Evolutionary conservation across 2,329 filamentous ascomycete species (phyloP).

Genomic region (Claviceps sp.): DNA sequence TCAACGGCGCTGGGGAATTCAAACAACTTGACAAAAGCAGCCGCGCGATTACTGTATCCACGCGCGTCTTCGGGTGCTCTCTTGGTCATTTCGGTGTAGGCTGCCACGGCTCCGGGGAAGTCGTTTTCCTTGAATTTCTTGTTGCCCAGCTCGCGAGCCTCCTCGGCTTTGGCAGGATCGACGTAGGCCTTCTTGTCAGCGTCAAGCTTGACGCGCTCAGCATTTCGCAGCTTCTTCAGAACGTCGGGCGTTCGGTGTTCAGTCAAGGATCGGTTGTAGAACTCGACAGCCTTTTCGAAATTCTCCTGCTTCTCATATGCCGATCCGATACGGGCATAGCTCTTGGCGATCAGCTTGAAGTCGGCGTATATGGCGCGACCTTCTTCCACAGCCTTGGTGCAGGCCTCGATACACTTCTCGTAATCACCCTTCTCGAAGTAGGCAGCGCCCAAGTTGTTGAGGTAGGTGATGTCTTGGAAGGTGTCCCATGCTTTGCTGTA

Average conservation of each 20-base stretch:
- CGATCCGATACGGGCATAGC: slow-evolving; percentile 90
- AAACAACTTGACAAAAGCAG: slow-evolving; percentile 91
- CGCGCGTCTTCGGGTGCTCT: slow-evolving; percentile 83
- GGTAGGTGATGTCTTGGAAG: slow-evolving; percentile 92
- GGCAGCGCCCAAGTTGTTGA: slow-evolving; percentile 90
- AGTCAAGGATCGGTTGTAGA: slow-evolving; percentile 86
- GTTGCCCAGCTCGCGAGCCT: slow-evolving; percentile 89
- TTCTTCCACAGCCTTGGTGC: slow-evolving; percentile 78
- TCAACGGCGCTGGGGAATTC: slow-evolving; percentile 87
- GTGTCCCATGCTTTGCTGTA: slow-evolving; percentile 92
- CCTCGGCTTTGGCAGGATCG: slow-evolving; percentile 82
- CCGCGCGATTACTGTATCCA: slow-evolving; percentile 93
- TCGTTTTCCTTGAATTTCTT: slow-evolving; percentile 94
- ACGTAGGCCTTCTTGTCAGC: slow-evolving; percentile 68
- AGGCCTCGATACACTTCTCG: slow-evolving; percentile 72
- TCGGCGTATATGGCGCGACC: slow-evolving; percentile 83
- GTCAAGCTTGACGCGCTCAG: slow-evolving; percentile 76
- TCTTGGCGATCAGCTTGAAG: slow-evolving; percentile 97
- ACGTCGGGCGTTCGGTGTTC: slow-evolving; percentile 95
- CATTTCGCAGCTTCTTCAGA: slow-evolving; percentile 78
- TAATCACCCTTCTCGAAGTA: slow-evolving; percentile 95
- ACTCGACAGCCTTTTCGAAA: slow-evolving; percentile 63
- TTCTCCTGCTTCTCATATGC: slow-evolving; percentile 86
- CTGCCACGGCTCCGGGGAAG: slow-evolving; percentile 87
- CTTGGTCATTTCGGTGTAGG: slow-evolving; percentile 95